Evolutionary conservation across 305 asterid genomes (phyloP), one percentile per base, ranked within the genome.

Genomic region (Caryopteris hybrid): DNA sequence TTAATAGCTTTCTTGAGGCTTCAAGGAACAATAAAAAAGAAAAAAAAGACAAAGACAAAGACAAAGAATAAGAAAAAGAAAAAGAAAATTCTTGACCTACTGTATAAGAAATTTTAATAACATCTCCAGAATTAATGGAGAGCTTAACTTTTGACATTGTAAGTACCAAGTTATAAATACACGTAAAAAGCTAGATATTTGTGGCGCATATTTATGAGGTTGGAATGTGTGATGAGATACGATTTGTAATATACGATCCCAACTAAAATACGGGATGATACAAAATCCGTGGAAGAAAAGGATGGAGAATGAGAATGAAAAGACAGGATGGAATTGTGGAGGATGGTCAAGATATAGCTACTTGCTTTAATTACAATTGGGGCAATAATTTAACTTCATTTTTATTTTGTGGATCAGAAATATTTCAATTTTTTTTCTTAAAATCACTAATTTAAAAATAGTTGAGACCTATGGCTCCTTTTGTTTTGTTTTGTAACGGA

Each of bases 241-340:
- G n/a, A n/a, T n/a, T n/a, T n/a, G n/a, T 27, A 16, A 23, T 3
- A 25, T 2, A 25, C 31, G 12, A 52, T 11, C 8, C 39, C 22
- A 20, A 50, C 10, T 7, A 23, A 50, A 6, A 6, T 60, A 66
- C 64, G 25, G 31, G 52, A n/a, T n/a, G n/a, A n/a, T n/a, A n/a
- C n/a, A n/a, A n/a, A 58, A 8, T 47, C 16, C 17, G 55, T 54
- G 54, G 70, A 58, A 63, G 58, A 54, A 61, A 56, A 16, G 66
- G 63, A 43, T 14, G 41, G 41, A 58, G 54, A n/a, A n/a, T n/a
- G n/a, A n/a, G n/a, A n/a, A n/a, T n/a, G n/a, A n/a, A n/a, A n/a
- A n/a, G n/a, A n/a, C 25, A 62, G 16, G 68, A 64, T 71, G 34
- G 33, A 51, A 68, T 62, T 61, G 34, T 36, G 73, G 71, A 57